Base-by-base conservation (phyloP, 345 rosid species). In the Populus ilicifolia region DNA sequence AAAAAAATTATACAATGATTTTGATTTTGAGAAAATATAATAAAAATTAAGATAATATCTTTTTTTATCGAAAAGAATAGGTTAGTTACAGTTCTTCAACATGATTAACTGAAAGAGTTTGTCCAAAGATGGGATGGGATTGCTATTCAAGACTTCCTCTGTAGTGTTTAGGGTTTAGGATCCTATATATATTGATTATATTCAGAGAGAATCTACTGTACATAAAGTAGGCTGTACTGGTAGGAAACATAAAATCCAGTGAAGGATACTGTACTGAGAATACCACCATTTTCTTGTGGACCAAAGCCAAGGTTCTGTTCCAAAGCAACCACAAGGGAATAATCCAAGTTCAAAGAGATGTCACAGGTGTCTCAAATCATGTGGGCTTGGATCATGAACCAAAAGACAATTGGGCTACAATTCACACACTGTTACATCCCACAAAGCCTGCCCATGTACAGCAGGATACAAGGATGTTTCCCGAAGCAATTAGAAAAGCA, bases 401-500 rank as follows among this genome's bases (percentile, higher is more conserved):
- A 52, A 18, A 52, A 50, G 1, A 18, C 61, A 52, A 52, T 2
- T 7, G 61, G 61, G 61, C 61, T 52, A 20, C 3, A 18, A 52
- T 2, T 52, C 25, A 6, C 23, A 52, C 11, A 52, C 10, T 7
- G 61, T 52, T 52, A 20, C 61, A 2, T 18, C 23, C 23, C 8
- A 20, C 59, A 6, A 18, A 17, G 59, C 59, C 59, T 17, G 8
- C 59, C 59, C 59, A 50, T 50, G 56, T 18, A 46, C 52, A 16
- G 5, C 56, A 5, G 18, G 56, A 17, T 18, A 18, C 30, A 21
- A 66, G 63, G 83, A 83, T 61, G n/a, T 21, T 80, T 78, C 80
- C 44, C 20, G 86, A 83, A 71, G 8, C 30, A 25, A 69, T 46
- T 66, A 79, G 78, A 70, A 48, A 62, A 52, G 5, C 2, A 41